These are phyloP conservation scores for Theobroma grandiflorum DNA, from an alignment of 441 rosid species.

Conservation along the genomic window DNA sequence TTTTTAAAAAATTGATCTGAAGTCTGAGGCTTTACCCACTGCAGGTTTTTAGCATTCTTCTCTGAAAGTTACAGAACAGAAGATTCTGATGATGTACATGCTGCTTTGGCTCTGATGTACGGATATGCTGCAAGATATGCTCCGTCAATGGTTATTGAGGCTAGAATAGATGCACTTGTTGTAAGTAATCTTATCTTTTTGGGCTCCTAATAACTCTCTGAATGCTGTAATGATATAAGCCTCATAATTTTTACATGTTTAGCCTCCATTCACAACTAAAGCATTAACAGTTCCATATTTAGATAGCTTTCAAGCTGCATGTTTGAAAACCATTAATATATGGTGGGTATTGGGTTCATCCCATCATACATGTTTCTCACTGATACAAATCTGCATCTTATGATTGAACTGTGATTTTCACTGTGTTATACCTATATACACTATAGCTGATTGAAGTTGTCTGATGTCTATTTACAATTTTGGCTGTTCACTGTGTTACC, in stretches of 20 bases:
- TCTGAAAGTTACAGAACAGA: conserved; percentile 83
- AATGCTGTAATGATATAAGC: conserved; percentile 1
- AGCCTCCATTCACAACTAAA: neutral
- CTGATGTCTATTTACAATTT: conserved; percentile 16
- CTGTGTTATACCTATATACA: conserved; percentile 12
- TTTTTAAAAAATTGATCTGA: conserved; percentile 21
- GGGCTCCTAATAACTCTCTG: conserved; percentile 21
- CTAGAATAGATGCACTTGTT: conserved; percentile 97
- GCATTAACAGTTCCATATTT: conserved; percentile 9
- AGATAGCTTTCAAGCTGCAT: conserved; percentile 20
- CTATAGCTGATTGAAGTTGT: conserved; percentile 23
- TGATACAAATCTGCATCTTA: conserved; percentile 9
- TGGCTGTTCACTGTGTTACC: conserved; percentile 3
- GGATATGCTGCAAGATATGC: conserved; percentile 99
- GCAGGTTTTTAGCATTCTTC: conserved; percentile 90
- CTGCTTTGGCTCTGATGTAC: conserved; percentile 99
- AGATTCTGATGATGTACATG: conserved; percentile 98
- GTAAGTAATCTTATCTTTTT: conserved; percentile 57
- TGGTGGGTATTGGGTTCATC: conserved; percentile 17
- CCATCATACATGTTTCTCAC: neutral
- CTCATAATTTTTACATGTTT: conserved; percentile 8
- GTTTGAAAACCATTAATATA: conserved; percentile 8
- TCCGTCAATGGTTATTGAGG: conserved; percentile 96
- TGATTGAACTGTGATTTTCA: conserved; percentile 8
- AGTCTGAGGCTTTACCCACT: conserved; percentile 32